These are phyloP conservation scores for Nadsonia starkeyi-henricii DNA, from an alignment of 1,139 yeast genomes.

Conservation along the genomic window DNA sequence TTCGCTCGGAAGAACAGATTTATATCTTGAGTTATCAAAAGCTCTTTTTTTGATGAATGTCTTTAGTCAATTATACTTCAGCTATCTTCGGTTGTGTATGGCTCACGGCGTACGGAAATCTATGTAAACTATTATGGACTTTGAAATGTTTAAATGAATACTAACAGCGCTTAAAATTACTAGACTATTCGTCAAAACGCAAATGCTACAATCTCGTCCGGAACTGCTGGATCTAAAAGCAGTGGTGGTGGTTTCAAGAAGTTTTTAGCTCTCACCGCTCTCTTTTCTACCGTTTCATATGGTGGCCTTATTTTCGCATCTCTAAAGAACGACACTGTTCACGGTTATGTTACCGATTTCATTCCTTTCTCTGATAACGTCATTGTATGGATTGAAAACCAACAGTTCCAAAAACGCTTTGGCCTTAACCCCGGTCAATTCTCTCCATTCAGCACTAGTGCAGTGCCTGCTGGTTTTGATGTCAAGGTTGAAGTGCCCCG, in stretches of 20 bases:
- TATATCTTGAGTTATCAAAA: too few relatives aligned
- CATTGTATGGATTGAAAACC: constrained; percentile 36
- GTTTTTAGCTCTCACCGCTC: constrained; percentile 16
- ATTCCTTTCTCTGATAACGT: constrained; percentile 47
- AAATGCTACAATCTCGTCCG: not conserved
- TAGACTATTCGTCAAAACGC: not conserved
- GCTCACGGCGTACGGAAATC: too few relatives aligned
- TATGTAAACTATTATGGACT: too few relatives aligned
- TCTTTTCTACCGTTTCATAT: constrained; percentile 18
- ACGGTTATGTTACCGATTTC: constrained; percentile 38
- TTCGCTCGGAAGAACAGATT: too few relatives aligned
- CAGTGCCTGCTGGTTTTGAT: constrained; percentile 5
- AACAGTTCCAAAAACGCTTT: constrained; percentile 22
- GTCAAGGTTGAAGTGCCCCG: constrained; percentile 32
- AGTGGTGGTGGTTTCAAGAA: constrained; percentile 20
- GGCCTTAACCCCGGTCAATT: constrained; percentile 1
- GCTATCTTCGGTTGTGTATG: too few relatives aligned
- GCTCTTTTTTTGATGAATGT: too few relatives aligned
- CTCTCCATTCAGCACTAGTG: constrained; percentile 25
- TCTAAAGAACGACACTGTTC: constrained; percentile 24
- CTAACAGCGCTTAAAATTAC: not conserved
- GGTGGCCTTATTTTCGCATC: constrained; percentile 27
- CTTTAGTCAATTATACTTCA: too few relatives aligned
- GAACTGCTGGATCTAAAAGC: constrained; percentile 5
- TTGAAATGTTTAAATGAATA: too few relatives aligned